Evolutionary conservation across 164 flowering plant genomes (phyloP).

Genomic region (Stephania japonica): DNA sequence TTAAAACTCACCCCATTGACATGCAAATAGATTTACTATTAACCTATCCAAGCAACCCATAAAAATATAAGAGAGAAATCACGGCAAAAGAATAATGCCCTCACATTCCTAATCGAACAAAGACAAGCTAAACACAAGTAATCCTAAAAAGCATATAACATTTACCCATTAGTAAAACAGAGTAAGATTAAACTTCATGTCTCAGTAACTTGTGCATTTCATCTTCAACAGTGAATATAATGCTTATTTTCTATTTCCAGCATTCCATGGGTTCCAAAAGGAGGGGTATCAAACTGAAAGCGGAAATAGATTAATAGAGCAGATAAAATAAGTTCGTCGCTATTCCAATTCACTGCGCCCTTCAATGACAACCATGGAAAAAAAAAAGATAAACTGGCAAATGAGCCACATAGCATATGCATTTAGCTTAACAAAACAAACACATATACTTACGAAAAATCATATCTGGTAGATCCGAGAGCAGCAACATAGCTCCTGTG

Average conservation of each 20-base stretch:
- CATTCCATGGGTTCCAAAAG: not conserved
- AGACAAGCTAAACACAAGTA: not conserved
- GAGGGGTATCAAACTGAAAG: not conserved
- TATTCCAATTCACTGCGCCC: not conserved
- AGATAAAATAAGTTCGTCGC: not conserved
- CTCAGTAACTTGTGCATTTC: not conserved
- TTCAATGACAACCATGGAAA: not conserved
- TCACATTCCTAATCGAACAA: not conserved
- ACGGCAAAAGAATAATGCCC: not conserved
- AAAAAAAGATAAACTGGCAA: no score
- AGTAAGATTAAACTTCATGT: not conserved
- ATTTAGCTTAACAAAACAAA: not conserved
- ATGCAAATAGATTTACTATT: not conserved
- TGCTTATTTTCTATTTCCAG: not conserved
- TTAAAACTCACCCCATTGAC: not conserved
- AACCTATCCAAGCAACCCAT: not conserved
- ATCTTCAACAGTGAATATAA: not conserved
- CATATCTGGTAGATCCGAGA: conserved; percentile 41
- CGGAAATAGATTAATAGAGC: not conserved
- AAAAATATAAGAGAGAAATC: not conserved
- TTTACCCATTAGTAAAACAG: not conserved
- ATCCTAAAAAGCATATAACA: no score
- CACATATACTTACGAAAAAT: conserved; percentile 46
- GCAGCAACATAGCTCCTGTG: conserved; percentile 46
- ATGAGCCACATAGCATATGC: not conserved